These are phyloP conservation scores for Spizellomyces punctatus DNA, from an alignment of 192 early-diverging fungal species.

Conservation along the genomic window DNA sequence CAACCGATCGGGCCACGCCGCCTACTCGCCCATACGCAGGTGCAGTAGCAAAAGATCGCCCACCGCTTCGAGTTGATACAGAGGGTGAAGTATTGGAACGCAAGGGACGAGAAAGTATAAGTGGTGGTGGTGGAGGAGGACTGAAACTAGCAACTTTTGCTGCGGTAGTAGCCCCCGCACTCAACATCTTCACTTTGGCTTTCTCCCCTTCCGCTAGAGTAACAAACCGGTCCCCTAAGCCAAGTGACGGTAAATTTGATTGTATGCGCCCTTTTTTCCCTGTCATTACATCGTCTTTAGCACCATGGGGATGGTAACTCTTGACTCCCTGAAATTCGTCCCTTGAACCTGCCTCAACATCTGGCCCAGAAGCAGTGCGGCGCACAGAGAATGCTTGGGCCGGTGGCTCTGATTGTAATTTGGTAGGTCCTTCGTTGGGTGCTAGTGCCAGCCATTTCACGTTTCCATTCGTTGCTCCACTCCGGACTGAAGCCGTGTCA, in stretches of 20 bases:
- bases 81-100: conserved; percentile 12
- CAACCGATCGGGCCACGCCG: conserved; percentile 2
- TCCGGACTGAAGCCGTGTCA: background rate
- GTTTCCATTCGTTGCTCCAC: too few relatives aligned
- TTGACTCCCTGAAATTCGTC: conserved; percentile 27
- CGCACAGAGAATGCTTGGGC: background rate
- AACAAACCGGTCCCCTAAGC: background rate
- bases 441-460: too few relatives aligned
- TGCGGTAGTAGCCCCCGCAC: background rate
- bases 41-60: conserved; percentile 20
- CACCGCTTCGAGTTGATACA: conserved; percentile 23
- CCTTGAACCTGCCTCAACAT: conserved; percentile 28
- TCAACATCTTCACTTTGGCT: background rate
- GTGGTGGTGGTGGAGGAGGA: conserved; percentile 14
- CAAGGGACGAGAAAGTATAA: conserved; percentile 30
- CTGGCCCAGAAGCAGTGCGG: conserved; percentile 26
- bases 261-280: too few relatives aligned
- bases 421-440: too few relatives aligned
- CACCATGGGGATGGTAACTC: background rate
- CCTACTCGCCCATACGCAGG: conserved; percentile 16
- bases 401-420: too few relatives aligned
- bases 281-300: background rate
- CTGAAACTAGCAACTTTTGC: background rate
- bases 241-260: background rate
- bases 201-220: background rate